phyloP scores from a whole-genome alignment of 306 rosid genomes.

The Prunus dulcis region DNA sequence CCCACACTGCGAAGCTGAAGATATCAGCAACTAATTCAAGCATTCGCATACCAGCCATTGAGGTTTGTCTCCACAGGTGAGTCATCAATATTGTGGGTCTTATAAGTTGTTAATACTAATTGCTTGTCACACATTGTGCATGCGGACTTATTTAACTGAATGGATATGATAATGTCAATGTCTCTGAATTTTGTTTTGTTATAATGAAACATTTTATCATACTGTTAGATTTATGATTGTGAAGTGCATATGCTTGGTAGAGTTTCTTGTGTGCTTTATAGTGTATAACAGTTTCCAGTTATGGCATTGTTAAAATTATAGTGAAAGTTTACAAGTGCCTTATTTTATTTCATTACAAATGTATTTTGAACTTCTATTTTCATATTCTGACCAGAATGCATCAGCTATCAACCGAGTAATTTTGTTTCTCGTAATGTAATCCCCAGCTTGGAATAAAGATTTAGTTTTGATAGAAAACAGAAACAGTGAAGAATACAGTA shows the following conservation, averaged over 20 bases:
- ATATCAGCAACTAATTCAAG: constrained; percentile 39
- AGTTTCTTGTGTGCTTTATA: not conserved
- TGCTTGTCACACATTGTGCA: not conserved
- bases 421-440: too few relatives aligned
- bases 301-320: not conserved
- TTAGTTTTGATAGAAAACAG: not conserved
- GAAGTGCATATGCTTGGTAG: not conserved
- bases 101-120: not conserved
- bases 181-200: not conserved
- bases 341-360: not conserved
- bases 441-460: not conserved
- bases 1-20: constrained; percentile 65
- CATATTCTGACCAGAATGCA: not conserved
- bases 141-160: not conserved
- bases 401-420: not conserved
- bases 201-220: not conserved
- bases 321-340: not conserved
- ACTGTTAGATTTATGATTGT: not conserved
- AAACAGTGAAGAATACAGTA: not conserved
- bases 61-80: constrained; percentile 87
- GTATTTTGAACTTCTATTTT: not conserved
- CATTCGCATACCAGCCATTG: constrained; percentile 40
- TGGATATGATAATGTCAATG: not conserved
- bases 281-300: not conserved
- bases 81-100: constrained; percentile 13